These are phyloP conservation scores for Hypsizygus ulmarius DNA, from an alignment of 1,284 basidiomycete genomes.

Conservation along the genomic window DNA sequence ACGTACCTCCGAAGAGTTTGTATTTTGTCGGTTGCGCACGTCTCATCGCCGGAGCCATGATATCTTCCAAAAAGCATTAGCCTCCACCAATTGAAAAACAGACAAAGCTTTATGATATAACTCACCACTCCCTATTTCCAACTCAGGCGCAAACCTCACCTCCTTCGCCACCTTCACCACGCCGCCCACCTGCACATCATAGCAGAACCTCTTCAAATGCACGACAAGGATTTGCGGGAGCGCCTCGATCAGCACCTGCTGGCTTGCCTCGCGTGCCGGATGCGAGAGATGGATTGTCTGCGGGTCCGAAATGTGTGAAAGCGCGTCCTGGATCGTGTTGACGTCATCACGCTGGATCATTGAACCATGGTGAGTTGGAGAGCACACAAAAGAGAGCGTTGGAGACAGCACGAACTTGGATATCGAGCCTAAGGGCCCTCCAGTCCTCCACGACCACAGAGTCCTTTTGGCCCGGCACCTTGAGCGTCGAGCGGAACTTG, in stretches of 20 bases:
- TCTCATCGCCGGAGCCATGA: conserved; percentile 59
- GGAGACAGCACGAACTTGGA: conserved; percentile 68
- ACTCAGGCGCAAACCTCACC: conserved; percentile 74
- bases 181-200: conserved; percentile 76
- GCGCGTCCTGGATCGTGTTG: conserved; percentile 80
- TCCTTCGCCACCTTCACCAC: conserved; percentile 87
- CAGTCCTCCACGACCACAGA: conserved; percentile 92
- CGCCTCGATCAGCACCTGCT: conserved; percentile 84
- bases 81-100: not conserved
- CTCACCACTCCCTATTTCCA: conserved; percentile 73
- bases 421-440: conserved; percentile 87
- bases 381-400: no score
- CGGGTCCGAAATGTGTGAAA: conserved; percentile 76
- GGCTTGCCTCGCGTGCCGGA: conserved; percentile 73
- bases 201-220: conserved; percentile 92
- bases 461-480: conserved; percentile 81
- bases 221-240: conserved; percentile 87
- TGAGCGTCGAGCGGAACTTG: conserved; percentile 86
- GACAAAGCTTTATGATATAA: conserved; percentile 13
- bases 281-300: conserved; percentile 79
- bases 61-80: conserved; percentile 41
- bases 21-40: conserved; percentile 59
- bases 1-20: conserved; percentile 83
- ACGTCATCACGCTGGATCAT: conserved; percentile 64
- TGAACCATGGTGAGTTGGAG: no score